A percentile compares a stretch with the other conserved stretches of the same genome.
These are phyloP conservation scores for Platanthera zijinensis DNA, from an alignment of 106 monocot species.

Conservation along the genomic window DNA sequence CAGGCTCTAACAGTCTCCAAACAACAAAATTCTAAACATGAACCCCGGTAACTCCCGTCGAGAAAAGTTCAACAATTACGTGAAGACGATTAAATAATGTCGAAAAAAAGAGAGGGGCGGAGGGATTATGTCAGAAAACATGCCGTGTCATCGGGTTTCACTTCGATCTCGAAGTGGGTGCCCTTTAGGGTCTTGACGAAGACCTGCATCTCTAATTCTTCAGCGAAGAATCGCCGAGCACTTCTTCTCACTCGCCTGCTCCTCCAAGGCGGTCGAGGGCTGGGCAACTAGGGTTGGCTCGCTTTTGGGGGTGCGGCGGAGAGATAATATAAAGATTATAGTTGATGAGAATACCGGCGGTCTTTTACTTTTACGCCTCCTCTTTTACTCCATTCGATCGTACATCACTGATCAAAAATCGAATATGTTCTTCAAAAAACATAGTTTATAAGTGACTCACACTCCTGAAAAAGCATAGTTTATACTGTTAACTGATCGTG, in stretches of 20 bases:
- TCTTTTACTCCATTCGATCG: too few species aligned
- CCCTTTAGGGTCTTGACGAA: slow-evolving; percentile 16
- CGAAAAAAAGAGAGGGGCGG: neutral
- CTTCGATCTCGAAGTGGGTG: slow-evolving; percentile 18
- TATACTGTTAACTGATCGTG: too few species aligned
- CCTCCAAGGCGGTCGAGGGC: neutral
- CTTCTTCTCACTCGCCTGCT: neutral
- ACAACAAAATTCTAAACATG: neutral
- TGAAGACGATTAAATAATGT: neutral
- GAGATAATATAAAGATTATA: too few species aligned
- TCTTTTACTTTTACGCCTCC: too few species aligned
- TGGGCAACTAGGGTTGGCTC: neutral
- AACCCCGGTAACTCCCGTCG: neutral
- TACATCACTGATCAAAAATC: too few species aligned
- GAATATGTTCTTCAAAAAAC: too few species aligned
- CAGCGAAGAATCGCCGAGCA: neutral
- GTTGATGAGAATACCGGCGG: too few species aligned
- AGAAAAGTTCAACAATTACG: neutral
- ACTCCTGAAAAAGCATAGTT: too few species aligned
- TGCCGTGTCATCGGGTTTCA: slow-evolving; percentile 19
- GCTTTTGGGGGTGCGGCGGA: neutral
- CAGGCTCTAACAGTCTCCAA: neutral
- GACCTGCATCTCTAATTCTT: slow-evolving; percentile 10
- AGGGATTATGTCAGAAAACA: neutral
- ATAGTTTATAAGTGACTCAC: too few species aligned